Evolutionary conservation across 1,139 yeast genomes (phyloP).

Genomic region (Saccharomyces hybrid): DNA sequence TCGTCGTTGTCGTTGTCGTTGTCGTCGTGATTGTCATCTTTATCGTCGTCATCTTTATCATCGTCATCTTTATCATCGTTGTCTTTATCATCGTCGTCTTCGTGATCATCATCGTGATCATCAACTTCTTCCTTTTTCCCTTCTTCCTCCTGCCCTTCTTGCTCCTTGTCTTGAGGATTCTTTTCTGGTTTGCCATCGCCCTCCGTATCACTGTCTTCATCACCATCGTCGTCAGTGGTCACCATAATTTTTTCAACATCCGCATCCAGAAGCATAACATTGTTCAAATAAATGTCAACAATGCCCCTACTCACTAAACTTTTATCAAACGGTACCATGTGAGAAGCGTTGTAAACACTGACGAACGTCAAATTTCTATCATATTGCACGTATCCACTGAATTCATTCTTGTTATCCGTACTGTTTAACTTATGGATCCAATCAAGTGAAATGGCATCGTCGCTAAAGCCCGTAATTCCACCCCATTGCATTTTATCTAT

Average conservation of each 20-base stretch:
- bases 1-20: constrained; percentile 6
- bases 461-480: constrained; percentile 52
- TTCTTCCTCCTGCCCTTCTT: constrained; percentile 6
- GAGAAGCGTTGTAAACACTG: constrained; percentile 69
- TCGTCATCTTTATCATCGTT: constrained; percentile 3
- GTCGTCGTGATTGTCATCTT: constrained; percentile 7
- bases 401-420: constrained; percentile 33
- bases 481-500: constrained; percentile 62
- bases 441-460: constrained; percentile 33
- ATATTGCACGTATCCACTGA: constrained; percentile 45
- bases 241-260: constrained; percentile 13
- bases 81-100: too few relatives aligned
- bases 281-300: constrained; percentile 39
- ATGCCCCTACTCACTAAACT: constrained; percentile 67
- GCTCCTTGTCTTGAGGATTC: constrained; percentile 5
- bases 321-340: constrained; percentile 90
- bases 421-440: constrained; percentile 53
- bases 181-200: constrained; percentile 6
- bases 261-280: constrained; percentile 14
- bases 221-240: constrained; percentile 17
- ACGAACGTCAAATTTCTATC: constrained; percentile 75
- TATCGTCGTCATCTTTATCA: constrained; percentile 13
- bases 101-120: constrained; percentile 6
- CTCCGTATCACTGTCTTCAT: constrained; percentile 9
- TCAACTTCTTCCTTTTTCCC: constrained; percentile 5